Conservation (phyloP, 768 basidiomycete species). For the Auricularia sp. region DNA sequence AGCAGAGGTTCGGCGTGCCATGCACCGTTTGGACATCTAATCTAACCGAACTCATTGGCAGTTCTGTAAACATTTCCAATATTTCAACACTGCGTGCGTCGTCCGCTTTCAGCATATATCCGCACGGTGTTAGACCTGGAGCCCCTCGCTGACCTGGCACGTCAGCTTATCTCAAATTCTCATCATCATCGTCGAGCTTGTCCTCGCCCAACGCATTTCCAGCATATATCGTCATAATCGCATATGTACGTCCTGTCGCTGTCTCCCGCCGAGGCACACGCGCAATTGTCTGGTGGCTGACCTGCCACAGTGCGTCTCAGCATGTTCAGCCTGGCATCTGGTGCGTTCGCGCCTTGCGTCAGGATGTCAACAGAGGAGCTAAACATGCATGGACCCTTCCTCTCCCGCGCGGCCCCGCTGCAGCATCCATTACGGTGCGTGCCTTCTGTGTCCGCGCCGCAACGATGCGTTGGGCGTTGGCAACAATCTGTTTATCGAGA, state of each 20-base stretch:
- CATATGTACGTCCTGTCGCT: neutral
- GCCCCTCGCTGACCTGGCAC: neutral
- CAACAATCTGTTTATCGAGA: too few relatives aligned
- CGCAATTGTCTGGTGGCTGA: neutral
- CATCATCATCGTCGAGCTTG: neutral
- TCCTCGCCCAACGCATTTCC: neutral
- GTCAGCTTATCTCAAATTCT: neutral
- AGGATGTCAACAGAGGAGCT: too few relatives aligned
- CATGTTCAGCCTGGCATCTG: neutral
- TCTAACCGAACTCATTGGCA: neutral
- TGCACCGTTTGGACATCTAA: neutral
- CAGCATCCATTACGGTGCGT: too few relatives aligned
- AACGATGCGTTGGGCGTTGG: too few relatives aligned
- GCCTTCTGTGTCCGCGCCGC: too few relatives aligned
- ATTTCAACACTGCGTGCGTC: neutral
- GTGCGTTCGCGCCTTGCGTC: too few relatives aligned
- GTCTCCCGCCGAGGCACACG: neutral
- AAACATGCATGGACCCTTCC: too few relatives aligned
- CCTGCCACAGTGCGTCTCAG: neutral
- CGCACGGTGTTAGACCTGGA: neutral
- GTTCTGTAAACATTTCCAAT: neutral
- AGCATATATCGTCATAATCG: neutral
- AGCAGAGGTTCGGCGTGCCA: neutral
- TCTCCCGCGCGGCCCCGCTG: too few relatives aligned
- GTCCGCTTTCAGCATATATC: too few relatives aligned